A percentile compares a stretch with the other conserved stretches of the same genome.
Evolutionary conservation across 2,329 filamentous ascomycete genomes (phyloP).

Genomic region (Aspergillus ibericus): DNA sequence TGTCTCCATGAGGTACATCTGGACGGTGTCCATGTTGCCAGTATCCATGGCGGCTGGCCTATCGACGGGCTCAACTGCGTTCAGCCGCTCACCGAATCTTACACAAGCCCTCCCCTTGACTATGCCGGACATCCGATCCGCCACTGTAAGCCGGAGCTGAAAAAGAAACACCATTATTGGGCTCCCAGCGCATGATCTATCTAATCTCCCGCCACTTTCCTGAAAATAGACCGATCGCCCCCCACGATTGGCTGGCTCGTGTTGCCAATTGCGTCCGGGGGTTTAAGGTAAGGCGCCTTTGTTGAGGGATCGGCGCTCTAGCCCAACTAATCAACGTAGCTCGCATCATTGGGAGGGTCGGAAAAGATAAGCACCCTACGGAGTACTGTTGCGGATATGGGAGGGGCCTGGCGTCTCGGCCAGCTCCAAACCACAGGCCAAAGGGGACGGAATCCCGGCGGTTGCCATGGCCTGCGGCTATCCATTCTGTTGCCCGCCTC

Average conservation of each 20-base stretch:
- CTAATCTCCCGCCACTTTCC: neutral
- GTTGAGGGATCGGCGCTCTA: neutral
- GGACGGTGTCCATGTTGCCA: neutral
- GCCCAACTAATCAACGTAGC: neutral
- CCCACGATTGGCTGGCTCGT: neutral
- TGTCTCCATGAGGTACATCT: neutral
- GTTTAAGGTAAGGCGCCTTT: neutral
- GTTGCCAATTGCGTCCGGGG: neutral
- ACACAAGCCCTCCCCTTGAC: neutral
- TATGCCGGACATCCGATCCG: neutral
- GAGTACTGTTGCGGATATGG: too few species aligned
- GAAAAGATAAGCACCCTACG: neutral
- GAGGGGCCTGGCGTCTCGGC: too few species aligned
- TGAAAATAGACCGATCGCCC: neutral
- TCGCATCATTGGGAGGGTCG: neutral
- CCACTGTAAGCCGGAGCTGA: neutral
- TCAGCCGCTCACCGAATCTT: neutral
- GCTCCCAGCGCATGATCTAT: neutral
- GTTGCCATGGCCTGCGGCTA: neutral
- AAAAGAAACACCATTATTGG: constrained; percentile 2
- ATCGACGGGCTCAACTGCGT: neutral
- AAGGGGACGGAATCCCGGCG: too few species aligned
- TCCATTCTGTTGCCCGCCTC: neutral
- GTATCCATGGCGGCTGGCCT: neutral
- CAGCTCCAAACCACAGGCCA: too few species aligned